These are phyloP conservation scores for Claviceps sp. DNA, from an alignment of 2,329 filamentous ascomycete genomes.

Conservation along the genomic window DNA sequence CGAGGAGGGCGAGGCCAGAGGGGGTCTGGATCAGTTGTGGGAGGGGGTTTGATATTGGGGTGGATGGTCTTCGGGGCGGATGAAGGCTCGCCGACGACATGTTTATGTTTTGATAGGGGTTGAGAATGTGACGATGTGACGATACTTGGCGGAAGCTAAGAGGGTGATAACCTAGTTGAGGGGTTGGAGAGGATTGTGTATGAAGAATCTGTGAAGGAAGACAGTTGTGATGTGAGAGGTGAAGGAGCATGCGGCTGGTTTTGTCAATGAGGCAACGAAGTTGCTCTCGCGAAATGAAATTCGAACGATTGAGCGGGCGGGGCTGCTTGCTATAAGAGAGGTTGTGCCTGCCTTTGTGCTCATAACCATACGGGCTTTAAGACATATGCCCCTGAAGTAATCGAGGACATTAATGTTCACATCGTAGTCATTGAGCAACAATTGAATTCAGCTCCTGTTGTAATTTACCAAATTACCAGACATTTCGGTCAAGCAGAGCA, in stretches of 20 bases:
- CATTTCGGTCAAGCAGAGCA: too few relatives aligned
- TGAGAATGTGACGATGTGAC: background rate
- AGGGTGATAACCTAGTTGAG: background rate
- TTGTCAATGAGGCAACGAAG: background rate
- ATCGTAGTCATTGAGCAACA: background rate
- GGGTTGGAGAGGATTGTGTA: background rate
- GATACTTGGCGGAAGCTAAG: background rate
- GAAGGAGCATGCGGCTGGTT: background rate
- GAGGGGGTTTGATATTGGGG: slow-evolving; percentile 40
- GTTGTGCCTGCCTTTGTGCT: too few relatives aligned
- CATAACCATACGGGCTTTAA: too few relatives aligned
- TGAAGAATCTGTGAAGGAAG: background rate
- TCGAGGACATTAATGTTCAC: too few relatives aligned
- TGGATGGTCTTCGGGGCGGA: slow-evolving; percentile 18
- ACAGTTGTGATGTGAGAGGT: background rate
- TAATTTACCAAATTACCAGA: too few relatives aligned
- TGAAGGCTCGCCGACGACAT: slow-evolving; percentile 29
- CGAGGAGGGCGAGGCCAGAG: slow-evolving; percentile 74
- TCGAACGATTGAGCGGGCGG: background rate
- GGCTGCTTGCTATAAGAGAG: too few relatives aligned
- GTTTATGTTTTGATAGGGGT: background rate
- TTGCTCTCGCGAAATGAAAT: background rate
- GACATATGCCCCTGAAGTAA: too few relatives aligned
- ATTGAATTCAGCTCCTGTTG: background rate
- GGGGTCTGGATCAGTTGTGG: slow-evolving; percentile 81